Evolutionary conservation across 2,329 filamentous ascomycete genomes (phyloP).

Genomic region (Trichoderma citrinoviride): DNA sequence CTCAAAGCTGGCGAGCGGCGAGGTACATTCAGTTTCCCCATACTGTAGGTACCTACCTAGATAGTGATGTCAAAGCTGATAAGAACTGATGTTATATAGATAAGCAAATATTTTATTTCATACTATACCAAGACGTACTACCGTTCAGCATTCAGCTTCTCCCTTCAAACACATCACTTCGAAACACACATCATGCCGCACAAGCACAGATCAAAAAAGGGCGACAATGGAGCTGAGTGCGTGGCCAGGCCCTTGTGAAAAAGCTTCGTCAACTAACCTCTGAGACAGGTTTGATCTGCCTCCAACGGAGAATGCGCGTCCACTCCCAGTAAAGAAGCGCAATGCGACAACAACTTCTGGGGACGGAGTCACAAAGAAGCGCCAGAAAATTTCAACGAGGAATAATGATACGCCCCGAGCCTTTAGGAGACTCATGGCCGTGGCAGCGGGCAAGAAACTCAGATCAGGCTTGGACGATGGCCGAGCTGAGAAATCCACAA

Average conservation of each 20-base stretch:
- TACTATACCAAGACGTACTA: too few relatives aligned
- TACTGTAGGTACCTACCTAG: too few relatives aligned
- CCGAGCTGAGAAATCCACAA: slow-evolving; percentile 24
- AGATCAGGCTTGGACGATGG: slow-evolving; percentile 71
- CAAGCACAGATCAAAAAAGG: slow-evolving; percentile 55
- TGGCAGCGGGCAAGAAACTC: slow-evolving; percentile 58
- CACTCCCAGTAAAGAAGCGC: slow-evolving; percentile 44
- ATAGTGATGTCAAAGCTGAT: too few relatives aligned
- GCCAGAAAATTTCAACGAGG: slow-evolving; percentile 44
- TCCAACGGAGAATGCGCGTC: slow-evolving; percentile 47
- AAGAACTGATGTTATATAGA: too few relatives aligned
- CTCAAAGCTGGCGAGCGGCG: too few relatives aligned
- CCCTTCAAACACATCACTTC: not conserved
- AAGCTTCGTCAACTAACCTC: not conserved
- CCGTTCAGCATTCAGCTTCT: not conserved
- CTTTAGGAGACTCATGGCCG: slow-evolving; percentile 82
- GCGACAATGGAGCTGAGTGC: slow-evolving; percentile 52
- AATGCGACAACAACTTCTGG: slow-evolving; percentile 24
- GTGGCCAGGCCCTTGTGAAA: not conserved
- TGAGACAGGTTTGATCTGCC: slow-evolving; percentile 49
- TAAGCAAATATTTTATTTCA: too few relatives aligned
- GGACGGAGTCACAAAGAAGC: slow-evolving; percentile 46
- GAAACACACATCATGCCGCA: slow-evolving; percentile 8
- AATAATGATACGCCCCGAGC: slow-evolving; percentile 83
- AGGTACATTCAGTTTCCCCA: too few relatives aligned